A percentile compares a stretch with the other conserved stretches of the same genome.
phyloP scores from a whole-genome alignment of 1,284 basidiomycete genomes.

The Cystobasidiaceae sp. region DNA sequence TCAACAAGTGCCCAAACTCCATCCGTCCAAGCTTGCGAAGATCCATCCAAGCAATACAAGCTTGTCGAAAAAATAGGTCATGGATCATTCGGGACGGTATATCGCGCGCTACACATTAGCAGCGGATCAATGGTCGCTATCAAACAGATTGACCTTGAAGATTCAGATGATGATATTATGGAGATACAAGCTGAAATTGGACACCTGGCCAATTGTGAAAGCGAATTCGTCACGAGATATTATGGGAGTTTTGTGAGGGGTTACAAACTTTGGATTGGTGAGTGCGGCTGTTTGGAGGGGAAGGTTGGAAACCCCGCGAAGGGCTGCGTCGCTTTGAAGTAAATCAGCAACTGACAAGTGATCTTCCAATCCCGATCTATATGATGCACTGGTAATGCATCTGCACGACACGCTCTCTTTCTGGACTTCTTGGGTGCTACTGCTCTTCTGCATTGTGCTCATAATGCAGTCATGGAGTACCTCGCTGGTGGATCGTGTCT shows the following conservation, averaged over 20 bases:
- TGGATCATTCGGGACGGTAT: slow-evolving; percentile 56
- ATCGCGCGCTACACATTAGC: slow-evolving; percentile 68
- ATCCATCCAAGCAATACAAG: slow-evolving; percentile 61
- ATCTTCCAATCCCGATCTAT: no score
- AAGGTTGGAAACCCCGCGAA: no score
- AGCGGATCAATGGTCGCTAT: slow-evolving; percentile 92
- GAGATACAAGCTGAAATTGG: slow-evolving; percentile 94
- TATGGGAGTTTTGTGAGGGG: slow-evolving; percentile 95
- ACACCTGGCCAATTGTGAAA: slow-evolving; percentile 89
- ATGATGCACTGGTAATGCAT: no score
- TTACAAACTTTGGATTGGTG: slow-evolving; percentile 89
- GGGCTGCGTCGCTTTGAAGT: neutral
- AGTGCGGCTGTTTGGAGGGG: neutral
- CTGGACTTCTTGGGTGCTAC: neutral
- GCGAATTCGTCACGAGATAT: slow-evolving; percentile 90
- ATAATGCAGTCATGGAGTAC: slow-evolving; percentile 81
- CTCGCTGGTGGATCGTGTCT: slow-evolving; percentile 96
- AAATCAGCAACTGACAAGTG: neutral
- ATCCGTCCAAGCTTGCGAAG: slow-evolving; percentile 11
- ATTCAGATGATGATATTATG: slow-evolving; percentile 86
- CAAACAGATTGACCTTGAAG: slow-evolving; percentile 78
- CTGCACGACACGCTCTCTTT: no score
- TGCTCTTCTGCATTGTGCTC: neutral
- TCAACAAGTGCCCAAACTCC: neutral
- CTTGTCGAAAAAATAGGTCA: slow-evolving; percentile 92